Evolutionary conservation across 371 early-diverging fungal species (phyloP).

Genomic region (Mortierella sp.): DNA sequence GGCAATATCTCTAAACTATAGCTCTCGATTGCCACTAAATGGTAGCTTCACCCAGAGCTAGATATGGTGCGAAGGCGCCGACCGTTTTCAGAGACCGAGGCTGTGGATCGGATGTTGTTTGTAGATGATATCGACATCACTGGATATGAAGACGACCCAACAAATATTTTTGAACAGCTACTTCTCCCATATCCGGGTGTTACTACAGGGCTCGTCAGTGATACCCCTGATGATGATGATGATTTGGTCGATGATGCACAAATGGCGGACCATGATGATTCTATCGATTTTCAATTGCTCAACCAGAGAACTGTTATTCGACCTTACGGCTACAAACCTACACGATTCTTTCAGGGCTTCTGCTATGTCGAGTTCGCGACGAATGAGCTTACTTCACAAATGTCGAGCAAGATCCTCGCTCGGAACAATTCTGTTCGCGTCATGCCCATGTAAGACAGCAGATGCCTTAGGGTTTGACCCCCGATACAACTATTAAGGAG

Average conservation of each 20-base stretch:
- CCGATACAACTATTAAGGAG: neutral
- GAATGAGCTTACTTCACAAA: slow-evolving; percentile 26
- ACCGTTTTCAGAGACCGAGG: slow-evolving; percentile 35
- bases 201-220: neutral
- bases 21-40: neutral
- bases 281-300: slow-evolving; percentile 6
- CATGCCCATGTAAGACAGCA: slow-evolving; percentile 49
- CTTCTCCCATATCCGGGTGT: slow-evolving; percentile 26
- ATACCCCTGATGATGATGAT: neutral
- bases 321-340: slow-evolving; percentile 44
- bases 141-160: slow-evolving; percentile 40
- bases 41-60: slow-evolving; percentile 39
- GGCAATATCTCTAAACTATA: neutral
- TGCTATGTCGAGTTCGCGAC: slow-evolving; percentile 50
- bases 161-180: slow-evolving; percentile 29
- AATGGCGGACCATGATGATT: neutral
- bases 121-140: slow-evolving; percentile 51
- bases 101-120: slow-evolving; percentile 45
- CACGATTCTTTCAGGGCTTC: slow-evolving; percentile 53
- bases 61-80: slow-evolving; percentile 32
- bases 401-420: slow-evolving; percentile 43
- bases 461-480: neutral
- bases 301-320: slow-evolving; percentile 46
- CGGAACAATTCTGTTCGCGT: slow-evolving; percentile 53
- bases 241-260: neutral